Evolutionary conservation across 2,329 filamentous ascomycete genomes (phyloP), one percentile per base, ranked within the genome.

Genomic region (Sporothrix curviconia): DNA sequence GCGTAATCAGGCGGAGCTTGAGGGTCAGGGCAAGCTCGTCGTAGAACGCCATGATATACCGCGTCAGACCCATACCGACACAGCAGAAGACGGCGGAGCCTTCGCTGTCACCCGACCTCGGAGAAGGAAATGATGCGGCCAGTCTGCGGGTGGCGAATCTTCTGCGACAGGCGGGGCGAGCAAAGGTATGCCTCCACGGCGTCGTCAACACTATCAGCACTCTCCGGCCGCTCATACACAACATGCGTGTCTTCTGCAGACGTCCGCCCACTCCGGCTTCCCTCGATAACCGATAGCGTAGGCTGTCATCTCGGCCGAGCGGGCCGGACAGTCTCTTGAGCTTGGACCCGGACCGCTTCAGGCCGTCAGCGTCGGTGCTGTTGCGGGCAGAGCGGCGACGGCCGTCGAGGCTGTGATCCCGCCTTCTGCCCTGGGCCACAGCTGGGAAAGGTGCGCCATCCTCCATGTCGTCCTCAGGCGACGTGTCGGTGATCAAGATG

Each of bases 31-130:
- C 94, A 55, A 99, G 77, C 70, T 99, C 94, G 69, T 99, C 94
- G 68, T 97, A 99, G 69, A 99, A 99, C 0, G 92, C 91, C 60
- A 90, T 96, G 59, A 99, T 89, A 69, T 94, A 99, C 71, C 94
- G 83, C 11, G 94, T 99, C 66, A 99, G 73, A 0, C 94, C 94
- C 94, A 99, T 99, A 19, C 94, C 94, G 3, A 99, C 91, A 66
- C 94, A 99, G 69, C 94, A 95, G 64, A 99, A 92, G 2, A 99
- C 90, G 3, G 91, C 92, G 63, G 87, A 92, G 1, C 94, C 94
- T 43, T 92, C 84, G 0, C 92, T 85, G 69, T 97, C 92, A 14
- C 94, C n/a, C 94, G 3, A 99, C 94, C 70, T 99, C 94, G 0
- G 92, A 97, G 67, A 96, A 99, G 0, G 91, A 95, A 63, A 99